phyloP scores from a whole-genome alignment of 1,284 basidiomycete genomes.

The Ustilago vetiveriae region DNA sequence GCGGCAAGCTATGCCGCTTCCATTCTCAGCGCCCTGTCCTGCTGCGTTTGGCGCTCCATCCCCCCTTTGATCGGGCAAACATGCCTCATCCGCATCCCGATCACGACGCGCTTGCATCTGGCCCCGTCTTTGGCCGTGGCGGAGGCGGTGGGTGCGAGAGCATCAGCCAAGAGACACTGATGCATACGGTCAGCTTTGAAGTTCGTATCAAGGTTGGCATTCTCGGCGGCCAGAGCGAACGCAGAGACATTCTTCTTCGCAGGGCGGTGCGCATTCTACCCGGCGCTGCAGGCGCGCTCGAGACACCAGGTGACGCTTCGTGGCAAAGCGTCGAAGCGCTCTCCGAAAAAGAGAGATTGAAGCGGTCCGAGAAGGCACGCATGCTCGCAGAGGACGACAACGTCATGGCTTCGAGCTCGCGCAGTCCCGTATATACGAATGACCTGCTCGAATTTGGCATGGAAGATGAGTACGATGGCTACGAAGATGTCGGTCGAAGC shows the following conservation, averaged over 20 bases:
- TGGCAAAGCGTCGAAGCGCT: background rate
- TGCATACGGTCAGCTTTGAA: slow-evolving; percentile 62
- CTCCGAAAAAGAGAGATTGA: slow-evolving; percentile 35
- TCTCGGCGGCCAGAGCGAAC: slow-evolving; percentile 38
- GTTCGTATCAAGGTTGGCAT: slow-evolving; percentile 58
- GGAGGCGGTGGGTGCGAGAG: slow-evolving; percentile 64
- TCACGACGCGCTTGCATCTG: slow-evolving; percentile 56
- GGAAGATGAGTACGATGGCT: slow-evolving; percentile 59
- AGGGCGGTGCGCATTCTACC: slow-evolving; percentile 55
- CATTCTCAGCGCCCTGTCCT: slow-evolving; percentile 54
- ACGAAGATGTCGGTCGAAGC: slow-evolving; percentile 52
- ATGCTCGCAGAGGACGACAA: slow-evolving; percentile 13
- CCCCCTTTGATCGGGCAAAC: slow-evolving; percentile 57
- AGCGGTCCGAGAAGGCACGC: slow-evolving; percentile 38
- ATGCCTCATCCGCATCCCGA: slow-evolving; percentile 64
- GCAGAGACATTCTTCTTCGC: slow-evolving; percentile 49
- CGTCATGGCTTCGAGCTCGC: slow-evolving; percentile 18
- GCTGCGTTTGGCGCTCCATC: slow-evolving; percentile 57
- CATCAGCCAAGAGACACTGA: slow-evolving; percentile 61
- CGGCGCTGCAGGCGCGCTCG: slow-evolving; percentile 51
- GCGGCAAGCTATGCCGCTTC: slow-evolving; percentile 64
- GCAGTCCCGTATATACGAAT: background rate
- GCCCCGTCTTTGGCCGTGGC: slow-evolving; percentile 50
- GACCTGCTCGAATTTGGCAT: slow-evolving; percentile 46
- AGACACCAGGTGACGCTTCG: slow-evolving; percentile 3